Evolutionary conservation across 192 early-diverging fungal species (phyloP).

Genomic region (Chytriomyces confervae): DNA sequence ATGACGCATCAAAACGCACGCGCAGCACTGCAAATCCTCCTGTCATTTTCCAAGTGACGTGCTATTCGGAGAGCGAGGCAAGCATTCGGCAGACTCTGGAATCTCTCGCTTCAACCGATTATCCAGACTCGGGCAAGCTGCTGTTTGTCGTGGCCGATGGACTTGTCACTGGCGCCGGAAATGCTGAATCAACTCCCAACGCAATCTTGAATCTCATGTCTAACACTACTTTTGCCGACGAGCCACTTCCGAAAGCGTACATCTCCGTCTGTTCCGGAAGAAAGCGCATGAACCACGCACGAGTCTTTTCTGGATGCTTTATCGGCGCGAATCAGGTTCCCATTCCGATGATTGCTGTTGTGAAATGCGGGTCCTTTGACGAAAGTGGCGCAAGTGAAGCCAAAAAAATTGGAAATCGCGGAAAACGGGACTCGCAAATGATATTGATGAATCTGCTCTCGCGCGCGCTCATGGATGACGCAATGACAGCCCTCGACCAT

Average conservation of each 20-base stretch:
- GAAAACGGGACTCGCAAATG: slow-evolving; percentile 96
- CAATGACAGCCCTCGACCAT: slow-evolving; percentile 89
- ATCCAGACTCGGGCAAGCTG: slow-evolving; percentile 82
- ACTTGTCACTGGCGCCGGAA: slow-evolving; percentile 84
- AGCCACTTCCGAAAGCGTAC: slow-evolving; percentile 26
- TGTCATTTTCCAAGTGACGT: slow-evolving; percentile 78
- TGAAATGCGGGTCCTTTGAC: slow-evolving; percentile 43
- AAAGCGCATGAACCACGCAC: slow-evolving; percentile 90
- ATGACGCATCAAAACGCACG: neutral
- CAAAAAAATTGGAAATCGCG: slow-evolving; percentile 65
- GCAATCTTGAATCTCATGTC: slow-evolving; percentile 73
- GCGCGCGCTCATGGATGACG: slow-evolving; percentile 79
- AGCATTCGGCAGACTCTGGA: slow-evolving; percentile 74
- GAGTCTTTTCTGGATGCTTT: slow-evolving; percentile 52
- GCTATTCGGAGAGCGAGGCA: slow-evolving; percentile 80
- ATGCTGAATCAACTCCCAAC: slow-evolving; percentile 79
- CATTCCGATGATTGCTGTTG: slow-evolving; percentile 54
- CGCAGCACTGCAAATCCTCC: neutral
- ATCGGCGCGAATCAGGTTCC: slow-evolving; percentile 52
- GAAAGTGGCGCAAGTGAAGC: slow-evolving; percentile 39
- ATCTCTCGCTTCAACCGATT: slow-evolving; percentile 83
- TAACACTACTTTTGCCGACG: slow-evolving; percentile 5
- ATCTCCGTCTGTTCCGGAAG: slow-evolving; percentile 60
- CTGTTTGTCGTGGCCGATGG: slow-evolving; percentile 89
- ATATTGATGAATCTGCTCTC: slow-evolving; percentile 93